Conservation (phyloP, 1,139 yeast species). For the Suhomyces ambrosiae region DNA sequence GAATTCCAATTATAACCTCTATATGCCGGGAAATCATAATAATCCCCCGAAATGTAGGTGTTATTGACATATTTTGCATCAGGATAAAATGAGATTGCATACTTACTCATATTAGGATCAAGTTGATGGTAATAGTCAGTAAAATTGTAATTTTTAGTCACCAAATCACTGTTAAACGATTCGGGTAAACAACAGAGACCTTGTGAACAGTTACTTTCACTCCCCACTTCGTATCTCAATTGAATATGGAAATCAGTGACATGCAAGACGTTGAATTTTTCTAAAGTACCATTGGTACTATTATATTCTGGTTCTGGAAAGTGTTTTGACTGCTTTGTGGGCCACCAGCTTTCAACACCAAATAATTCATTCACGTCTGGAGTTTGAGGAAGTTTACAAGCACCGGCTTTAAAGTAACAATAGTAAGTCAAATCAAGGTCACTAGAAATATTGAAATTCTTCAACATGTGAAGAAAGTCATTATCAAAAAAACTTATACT, state of each 20-base stretch:
- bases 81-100: slow-evolving; percentile 33
- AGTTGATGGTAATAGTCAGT: slow-evolving; percentile 27
- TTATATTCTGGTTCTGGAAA: slow-evolving; percentile 28
- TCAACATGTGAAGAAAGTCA: slow-evolving; percentile 42
- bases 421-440: slow-evolving; percentile 39
- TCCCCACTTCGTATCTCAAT: slow-evolving; percentile 55
- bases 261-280: slow-evolving; percentile 61
- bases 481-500: slow-evolving; percentile 41
- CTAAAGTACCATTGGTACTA: slow-evolving; percentile 17
- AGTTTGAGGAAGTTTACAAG: slow-evolving; percentile 34
- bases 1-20: slow-evolving; percentile 45
- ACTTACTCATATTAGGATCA: slow-evolving; percentile 21
- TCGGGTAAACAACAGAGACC: slow-evolving; percentile 51
- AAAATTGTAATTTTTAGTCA: slow-evolving; percentile 32
- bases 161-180: slow-evolving; percentile 31
- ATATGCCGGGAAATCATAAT: slow-evolving; percentile 37
- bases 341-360: slow-evolving; percentile 35
- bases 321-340: slow-evolving; percentile 30
- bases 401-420: slow-evolving; percentile 31
- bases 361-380: slow-evolving; percentile 30
- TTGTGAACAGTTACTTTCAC: slow-evolving; percentile 62
- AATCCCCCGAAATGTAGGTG: slow-evolving; percentile 54
- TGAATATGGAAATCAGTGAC: slow-evolving; percentile 64
- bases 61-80: slow-evolving; percentile 29
- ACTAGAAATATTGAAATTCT: slow-evolving; percentile 38